Base-by-base conservation (phyloP, 2,329 filamentous ascomycete species). In the Falciphora oryzae region DNA sequence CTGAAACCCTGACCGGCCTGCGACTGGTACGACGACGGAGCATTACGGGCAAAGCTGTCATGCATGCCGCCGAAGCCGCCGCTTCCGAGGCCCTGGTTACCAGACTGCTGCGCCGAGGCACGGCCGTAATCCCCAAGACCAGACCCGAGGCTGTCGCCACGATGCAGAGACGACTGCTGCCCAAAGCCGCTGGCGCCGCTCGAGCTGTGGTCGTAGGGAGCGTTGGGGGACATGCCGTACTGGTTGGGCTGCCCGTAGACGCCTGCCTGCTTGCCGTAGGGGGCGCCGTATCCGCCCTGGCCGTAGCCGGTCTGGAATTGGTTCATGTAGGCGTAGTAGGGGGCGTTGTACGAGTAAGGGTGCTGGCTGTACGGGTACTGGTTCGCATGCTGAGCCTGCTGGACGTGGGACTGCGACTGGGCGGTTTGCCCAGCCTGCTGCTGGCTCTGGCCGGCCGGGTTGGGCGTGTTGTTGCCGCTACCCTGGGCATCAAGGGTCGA, bases 401-500 rank as follows among this genome's bases (percentile, higher is more conserved):
- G 71, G 62, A 75, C 75, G 66, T 78, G 76, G 60, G 73, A 69
- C 64, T 76, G 75, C 2, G 76, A 73, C 66, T 80, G 78, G 2
- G 74, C 71, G 67, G 76, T 76, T 65, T 73, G 70, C 70, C 72
- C 67, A 70, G 74, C 75, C 58, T 78, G 80, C 67, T 78, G 78
- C 71, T 85, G 84, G 60, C 78, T 79, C 72, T 85, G 84, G 14
- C 79, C 78, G 57, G 89, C 83, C 32, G 93, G 93, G 79, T 96
- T 95, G 50, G 94, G 93, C 2, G 93, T 97, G 71, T 90, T 94
- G 75, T 95, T 90, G 59, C 93, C 94, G 74, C 92, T 97, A 79
- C 89, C 92, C 72, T 93, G 91, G 67, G 85, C 84, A 64, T 96
- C 92, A 67, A 69, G 63, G 10, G 66, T 69, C 31, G 81, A 77